Base-by-base conservation (phyloP, 441 rosid genomes). In the Geranium incanum region DNA sequence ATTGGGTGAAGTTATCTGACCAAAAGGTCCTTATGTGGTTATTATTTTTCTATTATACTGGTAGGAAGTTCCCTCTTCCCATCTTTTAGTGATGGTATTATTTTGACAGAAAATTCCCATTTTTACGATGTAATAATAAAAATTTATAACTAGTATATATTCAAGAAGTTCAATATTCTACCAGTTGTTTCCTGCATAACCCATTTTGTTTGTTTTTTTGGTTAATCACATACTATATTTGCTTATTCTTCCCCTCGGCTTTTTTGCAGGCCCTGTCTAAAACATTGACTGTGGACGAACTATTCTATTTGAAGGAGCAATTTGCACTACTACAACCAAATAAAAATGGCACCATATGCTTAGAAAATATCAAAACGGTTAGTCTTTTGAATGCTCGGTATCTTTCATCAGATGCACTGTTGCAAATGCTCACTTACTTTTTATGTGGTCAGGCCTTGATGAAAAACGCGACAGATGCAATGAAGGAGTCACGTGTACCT, bases 391-490 rank as follows among this genome's bases (percentile, higher is more conserved):
- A 55, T 55, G 62, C 23, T 55, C 4, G n/a, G 15, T 55, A n/a
- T 55, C 1, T 55, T n/a, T 55, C 62, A 15, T 4, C 15, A 55
- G 21, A 55, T 8, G 12, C 13, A 6, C 1, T 0, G 28, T 59
- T 13, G 52, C 50, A 15, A 52, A 38, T 13, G 75, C 72, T 57
- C 62, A 28, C 72, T 73, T 15, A 21, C 45, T 6, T 55, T 57
- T 28, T 13, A 55, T 55, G 62, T 55, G 62, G 77, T 64, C 85
- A 95, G 99, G 90, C 89, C 52, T 84, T 95, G 82, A 79, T 85
- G 84, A 86, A 81, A 84, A 86, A 85, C 79, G 89, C 88, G 55
- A 92, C 97, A 11, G 93, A 88, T 73, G 93, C 97, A 74, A 92
- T 92, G 97, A 90, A 85, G 76, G 98, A 95, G 64, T 92, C 97